Base-by-base conservation (phyloP, 768 basidiomycete genomes). In the Mrakia blollopis region DNA sequence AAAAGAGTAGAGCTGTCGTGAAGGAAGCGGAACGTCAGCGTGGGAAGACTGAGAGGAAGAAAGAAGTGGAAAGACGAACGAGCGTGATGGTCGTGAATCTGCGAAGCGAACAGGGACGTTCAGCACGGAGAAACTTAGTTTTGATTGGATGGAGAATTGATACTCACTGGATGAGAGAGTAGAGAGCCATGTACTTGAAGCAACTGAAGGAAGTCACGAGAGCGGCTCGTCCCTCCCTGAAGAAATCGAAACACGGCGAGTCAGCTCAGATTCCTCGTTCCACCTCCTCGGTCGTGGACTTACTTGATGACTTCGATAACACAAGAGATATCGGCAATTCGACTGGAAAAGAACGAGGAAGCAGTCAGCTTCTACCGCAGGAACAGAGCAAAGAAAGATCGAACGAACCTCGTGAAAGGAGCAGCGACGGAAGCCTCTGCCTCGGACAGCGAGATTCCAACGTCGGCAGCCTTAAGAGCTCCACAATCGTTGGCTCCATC, bases 141-240 rank as follows among this genome's bases (percentile, higher is more conserved):
- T n/a, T 4, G 63, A n/a, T 16, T 7, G 32, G 14, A 10, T 37
- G 39, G 47, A 11, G 65, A 52, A 30, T 3, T 30, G 25, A 44
- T 0, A 75, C 75, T 30, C 2, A 77, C 83, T 99, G 97, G 72
- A 99, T 99, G 80, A 99, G 87, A 18, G 97, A 99, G 84, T 98
- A 99, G 62, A 99, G 84, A 0, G 97, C 97, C 96, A 99, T 99
- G 82, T 98, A 99, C 84, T 99, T 99, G 89, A 99, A 99, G 85
- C 96, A 98, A 80, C 94, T 95, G 85, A 99, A 99, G 83, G 94
- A 96, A 1, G 97, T 98, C 73, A 97, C 96, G 73, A 99, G 86
- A 0, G 97, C 96, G 11, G 94, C 93, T 62, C 97, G 87, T 11
- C 97, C 97, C 82, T 99, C 96, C 81, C 81, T 81, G 77, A 9